Evolutionary conservation across 2,329 filamentous ascomycete species (phyloP).

Genomic region (Venturia asperata): DNA sequence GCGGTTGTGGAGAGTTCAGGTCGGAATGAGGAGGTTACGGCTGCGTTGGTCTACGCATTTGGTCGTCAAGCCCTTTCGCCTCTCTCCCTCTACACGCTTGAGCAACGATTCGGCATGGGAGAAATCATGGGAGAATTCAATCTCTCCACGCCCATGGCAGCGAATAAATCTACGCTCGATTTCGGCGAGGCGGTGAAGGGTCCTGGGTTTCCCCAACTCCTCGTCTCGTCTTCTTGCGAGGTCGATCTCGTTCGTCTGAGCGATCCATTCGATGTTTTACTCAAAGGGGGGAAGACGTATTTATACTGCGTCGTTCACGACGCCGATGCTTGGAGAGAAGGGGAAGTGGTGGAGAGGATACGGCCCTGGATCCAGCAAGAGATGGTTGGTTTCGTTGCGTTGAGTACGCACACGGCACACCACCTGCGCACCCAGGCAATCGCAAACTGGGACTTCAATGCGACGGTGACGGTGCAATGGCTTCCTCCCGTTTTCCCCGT

Average conservation of each 20-base stretch:
- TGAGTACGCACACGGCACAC: slow-evolving; percentile 26
- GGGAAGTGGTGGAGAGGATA: slow-evolving; percentile 22
- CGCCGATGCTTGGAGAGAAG: slow-evolving; percentile 24
- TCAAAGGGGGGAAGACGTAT: slow-evolving; percentile 25
- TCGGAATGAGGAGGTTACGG: slow-evolving; percentile 29
- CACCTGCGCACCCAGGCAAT: slow-evolving; percentile 23
- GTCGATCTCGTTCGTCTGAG: slow-evolving; percentile 23
- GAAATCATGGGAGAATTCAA: slow-evolving; percentile 27
- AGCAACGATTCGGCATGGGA: slow-evolving; percentile 26
- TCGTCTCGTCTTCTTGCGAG: slow-evolving; percentile 28
- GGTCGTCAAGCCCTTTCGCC: slow-evolving; percentile 24
- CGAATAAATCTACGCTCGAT: slow-evolving; percentile 12
- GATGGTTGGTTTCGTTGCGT: slow-evolving; percentile 25
- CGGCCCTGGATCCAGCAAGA: slow-evolving; percentile 24
- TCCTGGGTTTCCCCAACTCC: slow-evolving; percentile 24
- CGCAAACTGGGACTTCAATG: slow-evolving; percentile 17
- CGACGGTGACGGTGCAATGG: slow-evolving; percentile 23
- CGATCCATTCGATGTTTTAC: slow-evolving; percentile 23
- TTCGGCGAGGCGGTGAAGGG: slow-evolving; percentile 18
- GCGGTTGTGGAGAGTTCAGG: slow-evolving; percentile 25
- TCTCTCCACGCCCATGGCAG: slow-evolving; percentile 19
- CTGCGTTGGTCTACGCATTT: slow-evolving; percentile 27
- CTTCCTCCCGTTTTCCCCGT: slow-evolving; percentile 29
- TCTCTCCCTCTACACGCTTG: slow-evolving; percentile 25
- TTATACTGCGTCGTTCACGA: slow-evolving; percentile 27